Evolutionary conservation across 768 basidiomycete species (phyloP), one percentile per base, ranked within the genome.

Genomic region (Lactarius hatsudake): DNA sequence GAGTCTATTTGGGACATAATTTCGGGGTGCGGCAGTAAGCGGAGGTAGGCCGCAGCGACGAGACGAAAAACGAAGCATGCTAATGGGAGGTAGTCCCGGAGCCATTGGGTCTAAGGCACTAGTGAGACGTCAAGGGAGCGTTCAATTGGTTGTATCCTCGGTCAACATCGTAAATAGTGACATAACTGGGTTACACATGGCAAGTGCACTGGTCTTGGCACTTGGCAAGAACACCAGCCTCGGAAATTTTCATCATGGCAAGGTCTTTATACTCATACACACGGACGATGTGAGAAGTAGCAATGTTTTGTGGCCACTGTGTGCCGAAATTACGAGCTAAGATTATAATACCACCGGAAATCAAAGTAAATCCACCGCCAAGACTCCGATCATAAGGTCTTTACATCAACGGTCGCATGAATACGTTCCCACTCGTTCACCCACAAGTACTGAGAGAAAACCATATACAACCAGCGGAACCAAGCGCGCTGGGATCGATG

Each of bases 371-470:
- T 38, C 36, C 36, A 38, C 36, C 36, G 3, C 36, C 36, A 38
- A 38, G 12, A 38, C 36, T 38, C 36, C 3, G n/a, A 59, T 66
- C 55, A 67, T 32, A 34, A 26, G 30, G 10, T 20, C 42, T 30
- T 38, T 8, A 30, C 34, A 48, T 45, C 70, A 15, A 23, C 12
- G 18, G 59, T n/a, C 15, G 72, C 69, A n/a, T 70, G 63, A 55
- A 91, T 72, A 74, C 87, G 83, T 2, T 81, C 79, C 85, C 92
- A 93, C 69, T 91, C 88, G 69, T 95, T 95, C 32, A 91, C 85
- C 94, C 95, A 96, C 92, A 96, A 90, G 74, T 95, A 94, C 64
- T 89, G 82, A 20, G 92, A 94, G 73, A 89, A 91, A 26, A 77
- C 69, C 45, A 96, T 81, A 73, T 94, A 91, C 64, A 95, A 78